These are phyloP conservation scores for Elongisporangium anandrum DNA, from an alignment of 352 stramenopile genomes.

Conservation along the genomic window DNA sequence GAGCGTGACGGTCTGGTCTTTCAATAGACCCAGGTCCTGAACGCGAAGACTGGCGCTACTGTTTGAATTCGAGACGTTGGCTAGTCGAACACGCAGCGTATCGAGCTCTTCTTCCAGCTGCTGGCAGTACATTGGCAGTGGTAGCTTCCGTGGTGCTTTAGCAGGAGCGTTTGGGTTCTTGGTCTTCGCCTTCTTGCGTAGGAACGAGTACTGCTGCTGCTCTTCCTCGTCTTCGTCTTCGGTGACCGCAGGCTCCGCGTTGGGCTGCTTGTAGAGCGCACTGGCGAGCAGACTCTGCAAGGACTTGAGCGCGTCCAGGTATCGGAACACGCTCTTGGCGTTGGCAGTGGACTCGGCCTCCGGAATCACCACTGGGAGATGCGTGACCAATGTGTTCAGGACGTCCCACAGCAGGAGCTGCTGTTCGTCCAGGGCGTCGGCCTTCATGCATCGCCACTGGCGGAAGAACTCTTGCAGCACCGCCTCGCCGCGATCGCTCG, in stretches of 20 bases:
- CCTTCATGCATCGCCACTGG: slow-evolving; percentile 32
- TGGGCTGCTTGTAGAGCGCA: slow-evolving; percentile 41
- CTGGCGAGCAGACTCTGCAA: slow-evolving; percentile 46
- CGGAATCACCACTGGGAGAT: slow-evolving; percentile 43
- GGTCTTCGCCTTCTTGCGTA: not conserved
- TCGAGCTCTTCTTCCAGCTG: slow-evolving; percentile 58
- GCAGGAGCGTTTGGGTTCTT: slow-evolving; percentile 1
- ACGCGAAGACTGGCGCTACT: not conserved
- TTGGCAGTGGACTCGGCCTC: slow-evolving; percentile 32
- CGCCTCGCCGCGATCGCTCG: slow-evolving; percentile 59
- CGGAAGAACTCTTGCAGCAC: slow-evolving; percentile 60
- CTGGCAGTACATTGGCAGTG: slow-evolving; percentile 62
- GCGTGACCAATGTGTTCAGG: slow-evolving; percentile 62
- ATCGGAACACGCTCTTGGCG: slow-evolving; percentile 47
- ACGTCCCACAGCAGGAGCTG: slow-evolving; percentile 48
- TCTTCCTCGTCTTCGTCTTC: slow-evolving; percentile 8
- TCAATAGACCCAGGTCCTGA: slow-evolving; percentile 43
- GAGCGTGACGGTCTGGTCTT: slow-evolving; percentile 53
- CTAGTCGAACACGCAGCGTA: slow-evolving; percentile 25
- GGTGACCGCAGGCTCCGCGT: slow-evolving; percentile 1
- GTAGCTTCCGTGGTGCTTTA: slow-evolving; percentile 8
- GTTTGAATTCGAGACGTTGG: slow-evolving; percentile 14
- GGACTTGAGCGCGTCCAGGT: slow-evolving; percentile 47
- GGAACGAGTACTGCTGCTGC: not conserved
- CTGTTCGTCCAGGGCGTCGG: not conserved